phyloP scores from a whole-genome alignment of 1,139 yeast species.

The Saccharomycopsis hybrid region DNA sequence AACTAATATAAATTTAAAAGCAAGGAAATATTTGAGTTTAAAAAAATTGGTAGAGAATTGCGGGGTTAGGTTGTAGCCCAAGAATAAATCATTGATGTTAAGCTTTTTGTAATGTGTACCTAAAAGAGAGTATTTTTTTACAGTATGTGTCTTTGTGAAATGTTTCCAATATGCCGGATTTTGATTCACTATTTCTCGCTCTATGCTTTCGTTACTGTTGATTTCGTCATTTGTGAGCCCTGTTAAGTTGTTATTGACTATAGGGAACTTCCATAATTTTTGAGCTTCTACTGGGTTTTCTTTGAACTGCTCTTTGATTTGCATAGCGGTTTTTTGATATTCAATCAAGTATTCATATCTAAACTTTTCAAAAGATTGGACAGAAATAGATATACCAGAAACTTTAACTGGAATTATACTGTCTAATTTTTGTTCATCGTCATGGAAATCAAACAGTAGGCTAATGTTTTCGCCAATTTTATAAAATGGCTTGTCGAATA shows the following conservation, averaged over 20 bases:
- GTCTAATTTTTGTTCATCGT: background rate
- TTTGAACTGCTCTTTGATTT: conserved; percentile 14
- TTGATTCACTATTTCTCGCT: conserved; percentile 6
- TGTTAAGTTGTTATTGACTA: background rate
- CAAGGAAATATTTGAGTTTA: conserved; percentile 24
- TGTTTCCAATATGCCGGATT: conserved; percentile 19
- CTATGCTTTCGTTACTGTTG: conserved; percentile 15
- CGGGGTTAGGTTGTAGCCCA: conserved; percentile 9
- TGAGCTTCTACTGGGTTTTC: conserved; percentile 14
- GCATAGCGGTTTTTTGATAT: conserved; percentile 6
- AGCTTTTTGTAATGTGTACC: conserved; percentile 5
- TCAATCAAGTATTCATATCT: conserved; percentile 13
- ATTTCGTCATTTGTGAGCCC: conserved; percentile 12
- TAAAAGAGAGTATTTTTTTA: conserved; percentile 16
- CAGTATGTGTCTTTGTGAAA: conserved; percentile 10
- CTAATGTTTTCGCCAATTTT: conserved; percentile 46
- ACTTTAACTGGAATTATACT: conserved; percentile 27
- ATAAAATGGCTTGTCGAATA: conserved; percentile 38
- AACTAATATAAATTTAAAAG: conserved; percentile 27
- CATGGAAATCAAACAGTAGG: conserved; percentile 30
- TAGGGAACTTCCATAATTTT: conserved; percentile 18
- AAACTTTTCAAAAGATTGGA: conserved; percentile 22
- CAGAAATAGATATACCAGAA: conserved; percentile 26
- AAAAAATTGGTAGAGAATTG: conserved; percentile 20
- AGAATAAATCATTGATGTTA: conserved; percentile 15